Conservation (phyloP, 1,284 basidiomycete species). For the Ceratobasidium sp. region DNA sequence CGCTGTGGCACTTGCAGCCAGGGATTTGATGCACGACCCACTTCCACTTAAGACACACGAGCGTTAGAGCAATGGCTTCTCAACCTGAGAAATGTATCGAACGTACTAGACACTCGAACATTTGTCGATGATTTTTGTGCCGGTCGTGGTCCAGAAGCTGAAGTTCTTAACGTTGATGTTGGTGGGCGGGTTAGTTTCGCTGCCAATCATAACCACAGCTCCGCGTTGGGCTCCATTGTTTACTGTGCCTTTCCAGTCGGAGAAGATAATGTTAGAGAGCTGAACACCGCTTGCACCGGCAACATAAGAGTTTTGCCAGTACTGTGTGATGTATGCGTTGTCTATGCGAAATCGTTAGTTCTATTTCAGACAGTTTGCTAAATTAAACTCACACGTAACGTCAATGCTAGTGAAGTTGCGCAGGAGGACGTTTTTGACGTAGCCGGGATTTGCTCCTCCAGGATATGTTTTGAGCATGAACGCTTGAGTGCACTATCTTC, state of each 20-base stretch:
- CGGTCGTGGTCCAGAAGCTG: conserved; percentile 35
- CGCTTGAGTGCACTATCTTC: conserved; percentile 13
- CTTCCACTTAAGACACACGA: conserved; percentile 13
- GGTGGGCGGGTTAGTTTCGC: conserved; percentile 20
- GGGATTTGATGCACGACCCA: conserved; percentile 30
- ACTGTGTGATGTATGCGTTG: conserved; percentile 41
- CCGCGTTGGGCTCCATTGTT: conserved; percentile 34
- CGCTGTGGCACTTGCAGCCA: neutral
- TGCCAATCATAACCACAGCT: conserved; percentile 33
- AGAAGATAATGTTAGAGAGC: conserved; percentile 34
- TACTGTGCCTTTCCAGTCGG: conserved; percentile 24
- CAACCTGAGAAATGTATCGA: neutral
- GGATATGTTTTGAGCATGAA: conserved; percentile 61
- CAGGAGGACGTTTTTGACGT: conserved; percentile 58
- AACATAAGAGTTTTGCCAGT: conserved; percentile 36
- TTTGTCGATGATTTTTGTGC: conserved; percentile 13
- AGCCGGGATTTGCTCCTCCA: conserved; percentile 54
- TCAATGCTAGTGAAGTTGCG: conserved; percentile 54
- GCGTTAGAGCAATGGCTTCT: neutral
- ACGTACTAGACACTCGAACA: conserved; percentile 26
- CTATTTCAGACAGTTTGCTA: neutral
- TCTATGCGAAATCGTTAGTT: neutral
- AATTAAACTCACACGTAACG: conserved; percentile 27
- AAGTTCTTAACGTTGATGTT: conserved; percentile 41
- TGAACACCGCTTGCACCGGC: conserved; percentile 16